Evolutionary conservation across 768 basidiomycete species (phyloP).

Genomic region (Collybia sordida): DNA sequence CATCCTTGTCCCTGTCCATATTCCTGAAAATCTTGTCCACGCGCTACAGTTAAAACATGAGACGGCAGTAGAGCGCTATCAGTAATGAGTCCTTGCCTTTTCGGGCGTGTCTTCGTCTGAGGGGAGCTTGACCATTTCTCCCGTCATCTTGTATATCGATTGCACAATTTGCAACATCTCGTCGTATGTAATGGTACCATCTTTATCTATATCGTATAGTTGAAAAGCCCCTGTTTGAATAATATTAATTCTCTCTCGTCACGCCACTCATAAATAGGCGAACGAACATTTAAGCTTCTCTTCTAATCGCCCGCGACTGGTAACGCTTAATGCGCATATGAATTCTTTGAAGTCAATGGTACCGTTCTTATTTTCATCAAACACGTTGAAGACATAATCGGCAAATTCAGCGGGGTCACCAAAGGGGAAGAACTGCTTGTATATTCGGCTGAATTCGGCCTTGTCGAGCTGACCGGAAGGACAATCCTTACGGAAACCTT

Average conservation of each 20-base stretch:
- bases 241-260: constrained; percentile 11
- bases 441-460: constrained; percentile 93
- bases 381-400: constrained; percentile 98
- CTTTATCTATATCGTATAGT: constrained; percentile 97
- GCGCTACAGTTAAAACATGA: constrained; percentile 52
- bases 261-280: constrained; percentile 6
- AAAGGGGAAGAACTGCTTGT: constrained; percentile 99
- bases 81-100: constrained; percentile 57
- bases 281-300: constrained; percentile 96
- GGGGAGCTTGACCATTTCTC: constrained; percentile 98
- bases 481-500: constrained; percentile 98
- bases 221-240: constrained; percentile 91
- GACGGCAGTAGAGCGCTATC: constrained; percentile 10
- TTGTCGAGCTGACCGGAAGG: constrained; percentile 96
- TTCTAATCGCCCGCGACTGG: constrained; percentile 88
- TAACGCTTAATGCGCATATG: constrained; percentile 95
- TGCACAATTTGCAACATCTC: constrained; percentile 99
- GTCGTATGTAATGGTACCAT: constrained; percentile 96
- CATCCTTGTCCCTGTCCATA: constrained; percentile 97
- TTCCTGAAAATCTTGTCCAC: constrained; percentile 98
- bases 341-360: constrained; percentile 99
- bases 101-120: constrained; percentile 99
- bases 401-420: constrained; percentile 97
- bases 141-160: constrained; percentile 99
- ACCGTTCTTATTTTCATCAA: constrained; percentile 92